phyloP scores from a whole-genome alignment of 78 protist genomes.

The Cavenderia fasciculata region DNA sequence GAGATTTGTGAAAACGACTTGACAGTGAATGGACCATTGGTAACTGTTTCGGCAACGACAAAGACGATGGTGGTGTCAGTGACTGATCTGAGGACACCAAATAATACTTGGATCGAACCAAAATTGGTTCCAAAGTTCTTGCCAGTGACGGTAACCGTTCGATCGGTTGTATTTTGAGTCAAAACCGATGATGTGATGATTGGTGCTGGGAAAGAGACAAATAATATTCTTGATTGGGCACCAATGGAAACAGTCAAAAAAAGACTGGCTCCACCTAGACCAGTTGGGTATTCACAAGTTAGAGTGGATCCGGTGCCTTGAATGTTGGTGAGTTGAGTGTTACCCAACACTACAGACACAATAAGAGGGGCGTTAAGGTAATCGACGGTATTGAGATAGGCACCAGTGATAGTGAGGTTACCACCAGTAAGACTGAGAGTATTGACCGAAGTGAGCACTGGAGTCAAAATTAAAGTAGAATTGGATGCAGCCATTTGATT shows the following conservation, averaged over 20 bases:
- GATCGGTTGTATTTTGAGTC: neutral
- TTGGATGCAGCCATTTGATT: slow-evolving; percentile 1
- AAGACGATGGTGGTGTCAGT: neutral
- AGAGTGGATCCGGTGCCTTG: too few species aligned
- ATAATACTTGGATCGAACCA: neutral
- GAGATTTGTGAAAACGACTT: neutral
- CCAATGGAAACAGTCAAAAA: too few species aligned
- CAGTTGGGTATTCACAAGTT: too few species aligned
- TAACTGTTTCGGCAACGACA: neutral
- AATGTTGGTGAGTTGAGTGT: neutral
- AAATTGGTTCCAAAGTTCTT: slow-evolving; percentile 15
- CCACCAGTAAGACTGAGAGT: neutral
- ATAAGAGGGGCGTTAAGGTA: neutral
- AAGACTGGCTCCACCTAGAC: too few species aligned
- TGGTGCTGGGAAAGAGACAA: too few species aligned
- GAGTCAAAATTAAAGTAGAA: neutral
- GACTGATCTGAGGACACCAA: neutral
- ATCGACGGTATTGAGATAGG: neutral
- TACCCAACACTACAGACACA: neutral
- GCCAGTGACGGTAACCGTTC: neutral
- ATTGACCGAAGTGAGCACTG: neutral
- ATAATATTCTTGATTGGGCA: too few species aligned
- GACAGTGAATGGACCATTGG: neutral
- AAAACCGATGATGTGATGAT: neutral
- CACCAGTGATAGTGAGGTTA: slow-evolving; percentile 11